Evolutionary conservation across 2,329 filamentous ascomycete genomes (phyloP).

Genomic region (Atkinsonella hypoxylon): DNA sequence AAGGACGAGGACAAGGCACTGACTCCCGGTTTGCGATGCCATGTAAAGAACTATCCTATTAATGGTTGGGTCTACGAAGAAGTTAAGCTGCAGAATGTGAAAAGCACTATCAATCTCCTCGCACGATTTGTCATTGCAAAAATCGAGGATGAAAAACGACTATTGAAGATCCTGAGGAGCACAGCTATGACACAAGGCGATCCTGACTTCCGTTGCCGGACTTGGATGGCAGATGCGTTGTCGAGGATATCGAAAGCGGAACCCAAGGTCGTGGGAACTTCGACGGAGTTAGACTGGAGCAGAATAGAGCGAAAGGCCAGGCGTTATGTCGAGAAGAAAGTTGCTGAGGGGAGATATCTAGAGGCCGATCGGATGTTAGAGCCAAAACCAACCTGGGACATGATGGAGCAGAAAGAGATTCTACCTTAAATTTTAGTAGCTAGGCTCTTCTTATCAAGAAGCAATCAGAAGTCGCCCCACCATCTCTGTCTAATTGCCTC

Average conservation of each 20-base stretch:
- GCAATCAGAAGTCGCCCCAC: slow-evolving; percentile 16
- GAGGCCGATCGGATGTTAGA: slow-evolving; percentile 3
- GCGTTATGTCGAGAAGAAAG: slow-evolving; percentile 24
- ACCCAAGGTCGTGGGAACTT: slow-evolving; percentile 24
- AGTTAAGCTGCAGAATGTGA: slow-evolving; percentile 9
- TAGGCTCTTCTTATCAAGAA: neutral
- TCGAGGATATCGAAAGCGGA: slow-evolving; percentile 18
- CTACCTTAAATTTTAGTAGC: slow-evolving; percentile 6
- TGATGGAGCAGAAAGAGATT: slow-evolving; percentile 15
- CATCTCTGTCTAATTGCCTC: slow-evolving; percentile 25
- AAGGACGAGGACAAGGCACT: slow-evolving; percentile 13
- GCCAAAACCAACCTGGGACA: slow-evolving; percentile 20
- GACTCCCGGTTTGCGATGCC: slow-evolving; percentile 19
- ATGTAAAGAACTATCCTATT: slow-evolving; percentile 17
- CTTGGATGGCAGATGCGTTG: slow-evolving; percentile 26
- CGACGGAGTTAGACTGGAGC: slow-evolving; percentile 24
- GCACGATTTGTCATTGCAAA: slow-evolving; percentile 27
- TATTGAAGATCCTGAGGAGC: slow-evolving; percentile 19
- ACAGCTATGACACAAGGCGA: slow-evolving; percentile 22
- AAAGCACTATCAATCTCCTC: slow-evolving; percentile 18
- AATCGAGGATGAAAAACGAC: slow-evolving; percentile 20
- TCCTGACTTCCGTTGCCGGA: slow-evolving; percentile 25
- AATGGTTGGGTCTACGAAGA: slow-evolving; percentile 18
- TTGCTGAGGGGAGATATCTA: slow-evolving; percentile 11
- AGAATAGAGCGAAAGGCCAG: slow-evolving; percentile 22